Evolutionary conservation across 352 stramenopile species (phyloP), one percentile per base, ranked within the genome.

Genomic region (Phytophthora lateralis): DNA sequence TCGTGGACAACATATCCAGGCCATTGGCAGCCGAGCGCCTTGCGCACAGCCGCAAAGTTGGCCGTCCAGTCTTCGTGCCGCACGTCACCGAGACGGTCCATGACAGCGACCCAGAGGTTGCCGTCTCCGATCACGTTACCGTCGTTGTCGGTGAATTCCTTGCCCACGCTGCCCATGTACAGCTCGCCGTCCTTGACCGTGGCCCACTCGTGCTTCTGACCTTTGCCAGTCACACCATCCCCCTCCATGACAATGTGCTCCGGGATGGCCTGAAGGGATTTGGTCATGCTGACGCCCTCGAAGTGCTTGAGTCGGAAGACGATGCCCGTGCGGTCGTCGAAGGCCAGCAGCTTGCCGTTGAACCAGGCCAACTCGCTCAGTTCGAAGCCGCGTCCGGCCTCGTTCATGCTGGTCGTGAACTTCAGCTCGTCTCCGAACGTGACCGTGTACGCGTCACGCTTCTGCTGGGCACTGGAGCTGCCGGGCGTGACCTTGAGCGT

Each of bases 201-300:
- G 4, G 96, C 93, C 98, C 98, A 99, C 80, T 99, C 98, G 76
- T 96, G 97, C 73, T 99, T 99, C 87, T 99, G 98, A 14, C 97
- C 97, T 80, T 99, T 99, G 50, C 96, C 89, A 11, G 93, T 94
- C 26, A 97, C 71, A 6, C 97, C 97, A 54, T 98, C 88, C 57
- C 97, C 97, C 78, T 99, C 97, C 76, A 98, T 99, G 49, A 99
- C 79, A 50, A 99, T 98, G 67, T 98, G 95, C 63, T 96, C 77
- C 14, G 97, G 96, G 45, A 98, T 90, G 26, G 92, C 91, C 55
- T 95, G 70, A n/a, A 95, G 66, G 0, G 71, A 67, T 65, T 95
- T 92, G 0, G 65, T 66, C 17, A 27, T 60, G 51, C 63, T 72
- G 1, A 59, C 42, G 10, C 63, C 61, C 24, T 95, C 83, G 66